Evolutionary conservation across 768 basidiomycete species (phyloP).

Genomic region (Collybia nuda): DNA sequence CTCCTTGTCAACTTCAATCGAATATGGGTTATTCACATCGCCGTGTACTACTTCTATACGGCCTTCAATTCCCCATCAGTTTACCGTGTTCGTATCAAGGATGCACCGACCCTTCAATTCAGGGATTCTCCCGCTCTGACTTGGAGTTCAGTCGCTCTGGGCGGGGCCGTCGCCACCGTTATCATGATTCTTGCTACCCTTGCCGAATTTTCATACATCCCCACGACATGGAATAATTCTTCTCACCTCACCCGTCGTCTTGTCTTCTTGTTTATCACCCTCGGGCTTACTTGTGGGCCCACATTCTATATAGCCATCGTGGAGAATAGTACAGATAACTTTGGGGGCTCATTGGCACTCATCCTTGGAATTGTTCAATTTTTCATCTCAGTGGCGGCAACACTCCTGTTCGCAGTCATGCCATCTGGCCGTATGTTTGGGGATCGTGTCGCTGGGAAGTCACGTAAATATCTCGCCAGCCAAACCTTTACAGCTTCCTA

Average conservation of each 20-base stretch:
- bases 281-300: slow-evolving; percentile 89
- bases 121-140: slow-evolving; percentile 57
- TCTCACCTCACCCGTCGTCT: slow-evolving; percentile 93
- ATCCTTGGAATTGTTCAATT: slow-evolving; percentile 98
- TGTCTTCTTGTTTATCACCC: slow-evolving; percentile 85
- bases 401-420: slow-evolving; percentile 85
- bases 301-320: slow-evolving; percentile 93
- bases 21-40: slow-evolving; percentile 97
- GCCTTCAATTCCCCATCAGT: slow-evolving; percentile 89
- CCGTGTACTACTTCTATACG: slow-evolving; percentile 96
- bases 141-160: slow-evolving; percentile 93
- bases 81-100: slow-evolving; percentile 58
- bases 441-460: slow-evolving; percentile 93
- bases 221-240: slow-evolving; percentile 98
- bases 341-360: slow-evolving; percentile 71
- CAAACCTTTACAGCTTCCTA: slow-evolving; percentile 99
- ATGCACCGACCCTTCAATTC: slow-evolving; percentile 37
- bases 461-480: slow-evolving; percentile 94
- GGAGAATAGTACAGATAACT: slow-evolving; percentile 51
- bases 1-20: slow-evolving; percentile 99
- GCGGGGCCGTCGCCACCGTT: slow-evolving; percentile 91
- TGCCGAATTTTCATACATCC: slow-evolving; percentile 96
- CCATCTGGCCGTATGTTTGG: slow-evolving; percentile 99
- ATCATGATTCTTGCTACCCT: slow-evolving; percentile 97
- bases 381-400: slow-evolving; percentile 85